A percentile compares a stretch with the other conserved stretches of the same genome.
Evolutionary conservation across 2,329 filamentous ascomycete species (phyloP).

Genomic region (Exophiala sp.): DNA sequence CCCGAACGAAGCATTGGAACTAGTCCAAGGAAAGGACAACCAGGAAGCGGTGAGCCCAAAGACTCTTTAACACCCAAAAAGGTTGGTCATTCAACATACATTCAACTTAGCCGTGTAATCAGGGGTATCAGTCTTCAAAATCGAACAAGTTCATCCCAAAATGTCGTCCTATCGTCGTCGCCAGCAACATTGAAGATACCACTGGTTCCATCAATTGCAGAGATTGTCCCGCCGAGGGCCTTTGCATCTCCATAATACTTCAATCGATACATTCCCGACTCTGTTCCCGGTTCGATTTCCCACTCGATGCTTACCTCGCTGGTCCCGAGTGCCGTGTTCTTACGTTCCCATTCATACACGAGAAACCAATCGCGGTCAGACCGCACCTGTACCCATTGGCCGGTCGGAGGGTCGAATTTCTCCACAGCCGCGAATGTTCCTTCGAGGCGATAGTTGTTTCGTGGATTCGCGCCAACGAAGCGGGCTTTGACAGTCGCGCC

Average conservation of each 20-base stretch:
- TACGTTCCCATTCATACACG: constrained; percentile 74
- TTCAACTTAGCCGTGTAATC: too few species aligned
- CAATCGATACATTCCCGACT: constrained; percentile 68
- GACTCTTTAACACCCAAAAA: too few species aligned
- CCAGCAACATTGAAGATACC: constrained; percentile 39
- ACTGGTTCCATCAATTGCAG: constrained; percentile 66
- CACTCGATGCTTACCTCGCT: constrained; percentile 78
- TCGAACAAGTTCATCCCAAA: constrained; percentile 17
- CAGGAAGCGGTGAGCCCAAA: too few species aligned
- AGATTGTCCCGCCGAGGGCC: constrained; percentile 58
- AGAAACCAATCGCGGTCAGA: constrained; percentile 81
- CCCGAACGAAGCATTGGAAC: too few species aligned
- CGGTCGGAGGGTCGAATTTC: constrained; percentile 45
- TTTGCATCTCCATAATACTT: constrained; percentile 84
- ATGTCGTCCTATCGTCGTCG: background rate
- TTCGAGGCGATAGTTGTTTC: constrained; percentile 79
- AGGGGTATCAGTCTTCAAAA: background rate
- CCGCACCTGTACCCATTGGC: constrained; percentile 62
- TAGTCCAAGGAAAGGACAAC: too few species aligned
- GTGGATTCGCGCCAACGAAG: constrained; percentile 84
- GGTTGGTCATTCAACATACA: too few species aligned
- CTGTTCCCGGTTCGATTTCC: constrained; percentile 61
- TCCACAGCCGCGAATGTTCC: constrained; percentile 76
- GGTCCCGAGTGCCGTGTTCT: constrained; percentile 64
- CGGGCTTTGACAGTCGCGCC: constrained; percentile 63